Evolutionary conservation across 2,329 filamentous ascomycete species (phyloP).

Genomic region (Mycosphaerella sp.): DNA sequence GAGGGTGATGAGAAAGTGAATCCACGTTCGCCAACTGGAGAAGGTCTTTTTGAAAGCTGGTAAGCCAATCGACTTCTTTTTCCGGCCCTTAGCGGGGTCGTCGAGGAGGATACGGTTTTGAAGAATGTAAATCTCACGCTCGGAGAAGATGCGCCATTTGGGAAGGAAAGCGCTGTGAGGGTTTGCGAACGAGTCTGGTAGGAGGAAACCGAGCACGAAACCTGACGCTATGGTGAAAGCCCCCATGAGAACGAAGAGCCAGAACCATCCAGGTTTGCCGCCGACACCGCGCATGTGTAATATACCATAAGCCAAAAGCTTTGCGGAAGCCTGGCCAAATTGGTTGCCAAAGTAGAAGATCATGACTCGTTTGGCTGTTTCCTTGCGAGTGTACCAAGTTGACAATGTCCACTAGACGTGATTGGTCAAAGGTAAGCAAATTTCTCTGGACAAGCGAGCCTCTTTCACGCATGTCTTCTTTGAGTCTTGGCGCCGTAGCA

Average conservation of each 20-base stretch:
- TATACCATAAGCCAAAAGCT: slow-evolving; percentile 41
- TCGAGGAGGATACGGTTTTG: slow-evolving; percentile 27
- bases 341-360: slow-evolving; percentile 44
- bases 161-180: slow-evolving; percentile 27
- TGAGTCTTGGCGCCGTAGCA: too few relatives aligned
- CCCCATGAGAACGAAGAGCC: slow-evolving; percentile 30
- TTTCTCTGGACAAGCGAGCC: too few relatives aligned
- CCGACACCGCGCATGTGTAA: slow-evolving; percentile 25
- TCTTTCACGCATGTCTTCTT: too few relatives aligned
- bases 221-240: slow-evolving; percentile 33
- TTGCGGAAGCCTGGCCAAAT: slow-evolving; percentile 37
- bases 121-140: slow-evolving; percentile 30
- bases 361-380: slow-evolving; percentile 44
- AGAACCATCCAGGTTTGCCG: slow-evolving; percentile 25
- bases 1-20: slow-evolving; percentile 32
- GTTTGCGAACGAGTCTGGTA: slow-evolving; percentile 31
- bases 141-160: slow-evolving; percentile 25
- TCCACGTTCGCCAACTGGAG: slow-evolving; percentile 31
- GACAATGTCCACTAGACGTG: slow-evolving; percentile 39
- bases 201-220: slow-evolving; percentile 31
- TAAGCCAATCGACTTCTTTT: slow-evolving; percentile 30
- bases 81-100: slow-evolving; percentile 29
- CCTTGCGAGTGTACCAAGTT: slow-evolving; percentile 43
- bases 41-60: slow-evolving; percentile 31
- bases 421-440: too few relatives aligned